These are phyloP conservation scores for Byssoonygena ceratinophila DNA, from an alignment of 2,329 filamentous ascomycete genomes.

Conservation along the genomic window DNA sequence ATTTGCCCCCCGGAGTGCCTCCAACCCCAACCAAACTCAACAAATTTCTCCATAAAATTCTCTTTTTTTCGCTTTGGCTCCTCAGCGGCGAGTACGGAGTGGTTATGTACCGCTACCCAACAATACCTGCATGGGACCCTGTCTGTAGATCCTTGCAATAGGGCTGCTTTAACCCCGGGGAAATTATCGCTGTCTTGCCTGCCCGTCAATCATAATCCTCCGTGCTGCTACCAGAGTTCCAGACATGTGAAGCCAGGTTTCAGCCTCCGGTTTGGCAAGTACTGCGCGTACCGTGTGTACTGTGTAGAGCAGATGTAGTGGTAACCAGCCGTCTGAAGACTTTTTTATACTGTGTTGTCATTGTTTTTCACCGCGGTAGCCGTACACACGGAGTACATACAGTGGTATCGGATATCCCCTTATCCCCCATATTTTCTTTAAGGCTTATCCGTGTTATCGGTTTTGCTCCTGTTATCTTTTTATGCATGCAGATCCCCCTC, in stretches of 20 bases:
- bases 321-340: too few species aligned
- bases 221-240: neutral
- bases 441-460: neutral
- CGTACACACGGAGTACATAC: too few species aligned
- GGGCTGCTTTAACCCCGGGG: slow-evolving; percentile 1
- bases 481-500: neutral
- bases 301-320: too few species aligned
- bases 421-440: neutral
- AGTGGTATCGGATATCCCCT: too few species aligned
- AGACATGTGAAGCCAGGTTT: slow-evolving; percentile 3
- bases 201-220: neutral
- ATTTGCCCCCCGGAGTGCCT: neutral
- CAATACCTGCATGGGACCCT: neutral
- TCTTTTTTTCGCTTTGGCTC: neutral
- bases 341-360: too few species aligned
- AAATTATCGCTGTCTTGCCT: neutral
- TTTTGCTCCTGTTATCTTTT: neutral
- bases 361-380: too few species aligned
- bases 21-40: neutral
- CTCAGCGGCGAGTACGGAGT: neutral
- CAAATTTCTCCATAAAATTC: neutral
- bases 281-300: neutral
- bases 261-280: too few species aligned
- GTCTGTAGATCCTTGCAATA: slow-evolving; percentile 1
- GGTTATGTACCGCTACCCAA: neutral